These are phyloP conservation scores for Eucalyptus grandis DNA, from an alignment of 345 rosid species.

Conservation along the genomic window DNA sequence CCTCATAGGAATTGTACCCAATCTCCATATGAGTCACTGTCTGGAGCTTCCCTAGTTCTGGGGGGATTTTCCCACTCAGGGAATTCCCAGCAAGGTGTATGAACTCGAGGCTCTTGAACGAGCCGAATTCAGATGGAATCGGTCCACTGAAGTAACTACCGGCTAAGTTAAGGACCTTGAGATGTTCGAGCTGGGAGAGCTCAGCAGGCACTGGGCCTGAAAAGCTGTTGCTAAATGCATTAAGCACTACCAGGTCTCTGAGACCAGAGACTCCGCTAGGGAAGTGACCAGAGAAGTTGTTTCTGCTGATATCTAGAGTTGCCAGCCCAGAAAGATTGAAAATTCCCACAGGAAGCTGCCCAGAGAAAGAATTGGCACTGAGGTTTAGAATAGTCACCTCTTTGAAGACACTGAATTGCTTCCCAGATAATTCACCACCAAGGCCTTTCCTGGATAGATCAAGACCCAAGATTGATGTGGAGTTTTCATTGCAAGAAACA, in stretches of 20 bases:
- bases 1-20: conserved; percentile 74
- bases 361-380: conserved; percentile 69
- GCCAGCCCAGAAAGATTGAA: conserved; percentile 37
- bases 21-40: conserved; percentile 86
- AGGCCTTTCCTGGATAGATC: conserved; percentile 60
- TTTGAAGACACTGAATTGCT: conserved; percentile 36
- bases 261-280: conserved; percentile 40
- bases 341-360: conserved; percentile 46
- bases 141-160: conserved; percentile 89
- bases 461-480: conserved; percentile 39
- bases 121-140: conserved; percentile 65
- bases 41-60: conserved; percentile 54
- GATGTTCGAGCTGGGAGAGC: conserved; percentile 37
- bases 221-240: conserved; percentile 91
- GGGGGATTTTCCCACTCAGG: conserved; percentile 52
- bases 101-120: conserved; percentile 56
- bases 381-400: conserved; percentile 75
- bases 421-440: conserved; percentile 43
- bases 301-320: conserved; percentile 74
- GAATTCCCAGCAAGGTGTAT: conserved; percentile 79
- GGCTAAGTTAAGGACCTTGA: conserved; percentile 69
- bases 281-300: conserved; percentile 71
- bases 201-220: conserved; percentile 61
- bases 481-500: conserved; percentile 53
- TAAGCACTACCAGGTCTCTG: conserved; percentile 32